A percentile compares a stretch with the other conserved stretches of the same genome.
These are phyloP conservation scores for Dactylonectria estremocensis DNA, from an alignment of 2,329 filamentous ascomycete genomes.

Conservation along the genomic window DNA sequence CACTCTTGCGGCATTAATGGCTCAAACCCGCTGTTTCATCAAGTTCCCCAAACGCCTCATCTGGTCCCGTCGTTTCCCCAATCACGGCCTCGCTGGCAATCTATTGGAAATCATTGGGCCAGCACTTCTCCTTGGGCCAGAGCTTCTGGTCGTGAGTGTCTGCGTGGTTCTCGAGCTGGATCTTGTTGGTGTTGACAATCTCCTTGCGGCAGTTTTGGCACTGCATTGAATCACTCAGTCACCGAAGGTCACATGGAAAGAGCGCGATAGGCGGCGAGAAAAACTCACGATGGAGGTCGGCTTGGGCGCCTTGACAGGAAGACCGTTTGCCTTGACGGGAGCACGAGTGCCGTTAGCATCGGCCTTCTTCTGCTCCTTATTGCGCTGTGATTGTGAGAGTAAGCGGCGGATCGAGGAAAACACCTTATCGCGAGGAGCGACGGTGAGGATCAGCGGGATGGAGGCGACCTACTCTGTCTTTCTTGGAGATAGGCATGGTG, in stretches of 20 bases:
- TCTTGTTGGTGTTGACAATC: constrained; percentile 66
- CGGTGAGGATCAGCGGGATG: background rate
- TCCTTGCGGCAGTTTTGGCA: constrained; percentile 67
- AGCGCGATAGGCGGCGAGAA: too few species aligned
- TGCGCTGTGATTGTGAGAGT: constrained; percentile 53
- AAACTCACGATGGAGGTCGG: constrained; percentile 48
- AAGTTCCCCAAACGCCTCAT: background rate
- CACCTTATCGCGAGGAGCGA: background rate
- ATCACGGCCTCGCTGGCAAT: background rate
- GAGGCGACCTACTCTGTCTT: constrained; percentile 14
- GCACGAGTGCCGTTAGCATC: constrained; percentile 68
- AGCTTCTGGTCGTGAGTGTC: constrained; percentile 63
- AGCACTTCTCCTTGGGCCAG: constrained; percentile 73
- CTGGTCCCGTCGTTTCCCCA: background rate
- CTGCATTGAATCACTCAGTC: constrained; percentile 46
- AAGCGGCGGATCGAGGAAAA: background rate
- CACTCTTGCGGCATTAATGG: background rate
- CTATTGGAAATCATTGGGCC: constrained; percentile 63
- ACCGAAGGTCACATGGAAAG: background rate
- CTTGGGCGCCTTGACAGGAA: constrained; percentile 69
- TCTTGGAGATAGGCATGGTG: constrained; percentile 25
- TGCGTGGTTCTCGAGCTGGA: constrained; percentile 68
- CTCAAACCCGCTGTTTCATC: background rate
- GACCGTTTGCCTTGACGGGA: constrained; percentile 68
- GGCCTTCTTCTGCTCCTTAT: constrained; percentile 70